phyloP scores from a whole-genome alignment of 257 asterid genomes.

The Perilla frutescens region DNA sequence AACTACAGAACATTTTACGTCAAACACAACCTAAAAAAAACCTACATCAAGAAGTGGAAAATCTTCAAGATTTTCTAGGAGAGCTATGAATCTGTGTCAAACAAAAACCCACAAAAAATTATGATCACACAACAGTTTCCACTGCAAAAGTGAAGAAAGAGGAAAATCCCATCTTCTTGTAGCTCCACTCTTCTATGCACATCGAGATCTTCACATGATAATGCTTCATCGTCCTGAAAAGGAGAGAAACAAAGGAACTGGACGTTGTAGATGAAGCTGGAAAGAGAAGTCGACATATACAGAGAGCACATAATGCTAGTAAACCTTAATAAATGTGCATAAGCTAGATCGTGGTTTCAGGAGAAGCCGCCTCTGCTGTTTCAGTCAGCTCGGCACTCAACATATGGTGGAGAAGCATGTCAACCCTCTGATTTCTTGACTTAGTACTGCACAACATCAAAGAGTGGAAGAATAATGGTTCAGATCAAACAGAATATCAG shows the following conservation, averaged over 20 bases:
- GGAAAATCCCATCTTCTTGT: not conserved
- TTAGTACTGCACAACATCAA: slow-evolving; percentile 57
- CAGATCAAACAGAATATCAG: slow-evolving; percentile 6
- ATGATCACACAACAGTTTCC: not conserved
- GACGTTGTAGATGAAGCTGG: slow-evolving; percentile 7
- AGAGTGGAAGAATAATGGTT: not conserved
- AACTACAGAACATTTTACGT: not conserved
- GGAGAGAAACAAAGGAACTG: not conserved
- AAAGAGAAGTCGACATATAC: not conserved
- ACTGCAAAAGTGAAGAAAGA: not conserved
- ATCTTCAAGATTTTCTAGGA: slow-evolving; percentile 16
- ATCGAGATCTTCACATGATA: slow-evolving; percentile 13
- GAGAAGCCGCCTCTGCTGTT: slow-evolving; percentile 44
- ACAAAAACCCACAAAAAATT: not conserved
- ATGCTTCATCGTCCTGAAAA: not conserved
- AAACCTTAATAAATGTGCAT: slow-evolving; percentile 5
- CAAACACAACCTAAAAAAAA: slow-evolving; percentile 1
- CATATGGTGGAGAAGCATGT: slow-evolving; percentile 92
- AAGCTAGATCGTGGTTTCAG: slow-evolving; percentile 33
- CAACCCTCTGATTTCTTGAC: slow-evolving; percentile 85
- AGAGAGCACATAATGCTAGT: not conserved
- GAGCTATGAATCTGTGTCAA: slow-evolving; percentile 4
- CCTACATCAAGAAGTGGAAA: not conserved
- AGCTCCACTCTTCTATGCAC: slow-evolving; percentile 10
- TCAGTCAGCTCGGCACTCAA: slow-evolving; percentile 72